Evolutionary conservation across 1,284 basidiomycete species (phyloP).

Genomic region (Austroboletus rostrupii): DNA sequence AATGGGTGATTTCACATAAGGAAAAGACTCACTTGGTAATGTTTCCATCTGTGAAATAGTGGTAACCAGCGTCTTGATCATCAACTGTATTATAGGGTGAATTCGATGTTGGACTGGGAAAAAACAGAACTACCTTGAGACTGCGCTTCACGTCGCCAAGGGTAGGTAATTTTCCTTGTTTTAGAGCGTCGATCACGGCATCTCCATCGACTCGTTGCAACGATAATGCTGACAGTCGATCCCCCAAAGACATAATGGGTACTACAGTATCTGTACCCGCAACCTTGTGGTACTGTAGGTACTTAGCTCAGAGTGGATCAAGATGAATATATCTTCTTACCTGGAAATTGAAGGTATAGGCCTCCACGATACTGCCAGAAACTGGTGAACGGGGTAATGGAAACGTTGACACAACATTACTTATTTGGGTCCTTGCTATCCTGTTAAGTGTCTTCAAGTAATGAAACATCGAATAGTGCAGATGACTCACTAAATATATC

Average conservation of each 20-base stretch:
- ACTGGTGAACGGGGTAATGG: conserved; percentile 18
- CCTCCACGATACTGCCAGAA: conserved; percentile 66
- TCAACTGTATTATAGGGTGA: conserved; percentile 37
- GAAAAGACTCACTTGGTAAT: conserved; percentile 55
- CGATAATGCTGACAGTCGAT: conserved; percentile 50
- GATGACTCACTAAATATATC: conserved; percentile 63
- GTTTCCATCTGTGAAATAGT: conserved; percentile 74
- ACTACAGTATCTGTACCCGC: conserved; percentile 52
- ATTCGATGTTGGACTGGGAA: not conserved
- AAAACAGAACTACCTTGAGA: conserved; percentile 48
- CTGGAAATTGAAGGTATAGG: conserved; percentile 79
- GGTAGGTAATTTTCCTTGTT: conserved; percentile 57
- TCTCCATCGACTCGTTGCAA: conserved; percentile 39
- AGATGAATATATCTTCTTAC: conserved; percentile 33
- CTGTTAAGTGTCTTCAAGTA: conserved; percentile 34
- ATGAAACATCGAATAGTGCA: not conserved
- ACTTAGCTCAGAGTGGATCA: conserved; percentile 2
- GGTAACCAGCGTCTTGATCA: conserved; percentile 71
- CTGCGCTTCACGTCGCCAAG: conserved; percentile 71
- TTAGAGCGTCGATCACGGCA: conserved; percentile 53
- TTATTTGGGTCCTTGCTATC: conserved; percentile 77
- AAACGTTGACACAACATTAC: conserved; percentile 35
- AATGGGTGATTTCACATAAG: no score
- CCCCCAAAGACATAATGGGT: conserved; percentile 66
- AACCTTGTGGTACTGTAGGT: conserved; percentile 54